Evolutionary conservation across 306 rosid species (phyloP).

Genomic region (Lablab purpureus): DNA sequence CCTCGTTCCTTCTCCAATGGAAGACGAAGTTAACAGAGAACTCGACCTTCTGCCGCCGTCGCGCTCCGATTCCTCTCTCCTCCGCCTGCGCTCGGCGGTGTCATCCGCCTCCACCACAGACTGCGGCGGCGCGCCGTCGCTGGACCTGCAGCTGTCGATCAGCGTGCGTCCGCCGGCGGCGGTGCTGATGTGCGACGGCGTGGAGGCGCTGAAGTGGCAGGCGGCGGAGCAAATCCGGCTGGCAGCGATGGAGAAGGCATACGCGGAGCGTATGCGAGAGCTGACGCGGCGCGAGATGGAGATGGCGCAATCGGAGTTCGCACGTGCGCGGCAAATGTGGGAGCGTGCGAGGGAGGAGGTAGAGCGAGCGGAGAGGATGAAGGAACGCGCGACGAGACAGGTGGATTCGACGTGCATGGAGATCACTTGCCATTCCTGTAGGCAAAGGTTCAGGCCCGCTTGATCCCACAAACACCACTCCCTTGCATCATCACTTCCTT

Average conservation of each 20-base stretch:
- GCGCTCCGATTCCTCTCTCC: slow-evolving; percentile 58
- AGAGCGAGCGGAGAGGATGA: slow-evolving; percentile 82
- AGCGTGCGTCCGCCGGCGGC: slow-evolving; percentile 61
- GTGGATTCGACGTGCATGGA: slow-evolving; percentile 89
- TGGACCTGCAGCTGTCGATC: slow-evolving; percentile 88
- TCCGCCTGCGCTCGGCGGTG: slow-evolving; percentile 60
- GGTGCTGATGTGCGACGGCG: slow-evolving; percentile 50
- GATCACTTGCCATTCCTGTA: slow-evolving; percentile 96
- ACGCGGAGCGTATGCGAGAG: slow-evolving; percentile 90
- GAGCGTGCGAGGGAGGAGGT: slow-evolving; percentile 92
- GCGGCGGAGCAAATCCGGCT: slow-evolving; percentile 94
- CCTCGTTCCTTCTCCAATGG: slow-evolving; percentile 56
- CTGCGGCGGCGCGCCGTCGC: slow-evolving; percentile 50
- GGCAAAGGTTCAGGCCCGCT: slow-evolving; percentile 84
- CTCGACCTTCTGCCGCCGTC: slow-evolving; percentile 84
- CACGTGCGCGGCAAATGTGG: slow-evolving; percentile 92
- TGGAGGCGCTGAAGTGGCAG: slow-evolving; percentile 86
- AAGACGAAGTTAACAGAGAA: slow-evolving; percentile 74
- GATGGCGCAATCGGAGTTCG: slow-evolving; percentile 90
- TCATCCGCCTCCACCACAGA: slow-evolving; percentile 32
- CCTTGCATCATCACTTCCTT: not conserved
- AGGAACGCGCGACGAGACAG: slow-evolving; percentile 71
- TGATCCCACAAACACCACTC: not conserved
- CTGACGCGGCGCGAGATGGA: slow-evolving; percentile 92
- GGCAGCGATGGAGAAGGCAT: slow-evolving; percentile 94